Base-by-base conservation (phyloP, 805 yeast genomes). In the Lachancea quebecensis region DNA sequence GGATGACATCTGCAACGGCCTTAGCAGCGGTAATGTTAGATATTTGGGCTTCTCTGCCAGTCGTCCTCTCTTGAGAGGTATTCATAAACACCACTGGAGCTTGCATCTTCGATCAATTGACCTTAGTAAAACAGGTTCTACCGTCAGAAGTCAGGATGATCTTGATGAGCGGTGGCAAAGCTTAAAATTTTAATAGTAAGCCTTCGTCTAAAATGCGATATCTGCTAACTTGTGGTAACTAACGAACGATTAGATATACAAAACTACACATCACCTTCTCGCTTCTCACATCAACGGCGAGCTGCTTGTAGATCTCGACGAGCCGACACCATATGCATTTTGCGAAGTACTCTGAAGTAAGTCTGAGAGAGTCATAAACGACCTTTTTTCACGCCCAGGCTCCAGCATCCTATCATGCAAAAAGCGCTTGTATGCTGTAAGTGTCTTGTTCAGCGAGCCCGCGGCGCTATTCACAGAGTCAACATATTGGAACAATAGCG, bases 21-120 rank as follows among this genome's bases (percentile, higher is more conserved):
- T 93, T 93, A n/a, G 99, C 99, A 3, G 99, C 99, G 4, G 97
- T 88, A 69, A 93, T 91, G 64, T 93, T 95, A 50, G 96, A 86
- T 50, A 87, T 76, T 69, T 93, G 99, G 2, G 99, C 99, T 66
- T 89, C 89, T 56, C 98, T 88, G 38, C 99, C 99, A 33, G 89
- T 81, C 64, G 93, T 95, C 61, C 99, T 82, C 64, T 88, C 95
- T 50, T 90, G 85, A 42, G 86, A 78, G 25, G 97, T 85, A 72
- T 91, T 84, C 80, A 84, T 75, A 56, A 81, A 81, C 52, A 84
- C 87, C 39, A 84, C 91, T 39, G 93, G 93, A 33, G 93, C 91
- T 69, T 85, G 91, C 86, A 82, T 82, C 38, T 53, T 11, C 38
- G 28, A 12, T 10, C 37, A 34, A 34, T 34, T 34, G 18, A 11